phyloP scores from a whole-genome alignment of 2,329 filamentous ascomycete species.

The Rosellinia necatrix region DNA sequence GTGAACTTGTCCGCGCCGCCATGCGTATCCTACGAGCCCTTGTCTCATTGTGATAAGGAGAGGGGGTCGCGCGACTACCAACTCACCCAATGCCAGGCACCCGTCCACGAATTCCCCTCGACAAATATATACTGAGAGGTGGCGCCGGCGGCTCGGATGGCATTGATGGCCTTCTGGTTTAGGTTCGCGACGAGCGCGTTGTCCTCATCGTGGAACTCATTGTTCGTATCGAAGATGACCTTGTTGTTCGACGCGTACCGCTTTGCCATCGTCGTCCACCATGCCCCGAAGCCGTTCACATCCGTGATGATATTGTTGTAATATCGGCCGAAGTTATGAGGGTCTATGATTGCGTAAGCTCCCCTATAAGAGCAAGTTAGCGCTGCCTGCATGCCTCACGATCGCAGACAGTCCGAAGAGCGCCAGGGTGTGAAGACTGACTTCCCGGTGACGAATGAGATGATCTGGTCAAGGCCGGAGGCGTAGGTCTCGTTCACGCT shows the following conservation, averaged over 20 bases:
- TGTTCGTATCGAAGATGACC: constrained; percentile 70
- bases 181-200: constrained; percentile 62
- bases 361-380: constrained; percentile 40
- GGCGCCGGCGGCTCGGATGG: constrained; percentile 63
- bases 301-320: constrained; percentile 58
- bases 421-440: constrained; percentile 3
- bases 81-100: constrained; percentile 49
- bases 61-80: background rate
- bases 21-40: background rate
- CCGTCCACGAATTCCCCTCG: constrained; percentile 59
- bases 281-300: constrained; percentile 57
- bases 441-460: constrained; percentile 34
- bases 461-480: constrained; percentile 36
- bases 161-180: constrained; percentile 68
- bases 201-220: constrained; percentile 68
- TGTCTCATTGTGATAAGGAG: background rate
- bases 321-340: constrained; percentile 66
- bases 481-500: constrained; percentile 37
- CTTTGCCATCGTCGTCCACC: constrained; percentile 60
- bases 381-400: background rate
- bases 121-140: constrained; percentile 60
- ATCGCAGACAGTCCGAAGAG: background rate
- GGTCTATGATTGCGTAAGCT: constrained; percentile 59
- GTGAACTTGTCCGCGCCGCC: background rate
- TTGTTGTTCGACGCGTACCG: constrained; percentile 57